Percentiles rank a stretch among this genome's conserved stretches.
phyloP scores from a whole-genome alignment of 768 basidiomycete genomes.

The Calocybe gangraenosa region DNA sequence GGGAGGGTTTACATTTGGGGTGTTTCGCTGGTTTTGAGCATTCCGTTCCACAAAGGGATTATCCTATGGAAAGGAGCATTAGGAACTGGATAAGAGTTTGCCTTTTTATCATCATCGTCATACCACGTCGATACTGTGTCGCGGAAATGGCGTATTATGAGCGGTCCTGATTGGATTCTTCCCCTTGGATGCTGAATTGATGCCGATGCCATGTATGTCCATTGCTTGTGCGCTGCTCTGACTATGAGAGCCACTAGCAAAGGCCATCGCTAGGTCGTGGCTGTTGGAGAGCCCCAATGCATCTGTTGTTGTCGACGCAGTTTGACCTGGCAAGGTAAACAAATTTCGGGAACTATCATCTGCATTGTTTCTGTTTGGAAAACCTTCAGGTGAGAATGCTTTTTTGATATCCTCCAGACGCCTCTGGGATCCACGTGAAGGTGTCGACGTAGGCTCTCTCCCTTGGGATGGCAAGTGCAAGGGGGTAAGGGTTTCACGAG shows the following conservation, averaged over 20 bases:
- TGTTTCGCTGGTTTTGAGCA: conserved; percentile 8
- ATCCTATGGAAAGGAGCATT: conserved; percentile 3
- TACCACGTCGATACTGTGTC: conserved; percentile 9
- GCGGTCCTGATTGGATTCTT: no score
- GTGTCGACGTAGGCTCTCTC: background rate
- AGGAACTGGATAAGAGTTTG: background rate
- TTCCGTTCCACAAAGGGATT: conserved; percentile 7
- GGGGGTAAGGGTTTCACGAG: conserved; percentile 3
- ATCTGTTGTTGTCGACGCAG: no score
- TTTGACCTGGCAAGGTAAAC: no score
- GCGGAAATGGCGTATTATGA: background rate
- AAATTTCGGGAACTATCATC: background rate
- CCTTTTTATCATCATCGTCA: background rate
- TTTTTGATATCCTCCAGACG: conserved; percentile 4
- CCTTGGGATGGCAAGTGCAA: background rate
- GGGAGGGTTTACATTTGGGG: conserved; percentile 4
- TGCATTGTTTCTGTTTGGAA: background rate
- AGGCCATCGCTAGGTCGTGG: no score
- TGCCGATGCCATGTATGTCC: background rate
- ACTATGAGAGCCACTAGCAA: no score
- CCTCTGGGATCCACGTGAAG: conserved; percentile 1
- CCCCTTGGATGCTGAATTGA: background rate
- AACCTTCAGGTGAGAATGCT: background rate
- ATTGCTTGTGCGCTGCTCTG: no score
- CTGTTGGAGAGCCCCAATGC: no score